Percentiles rank a stretch among this genome's conserved stretches.
phyloP scores from a whole-genome alignment of 768 basidiomycete species.

The Gyrodon lividus region DNA sequence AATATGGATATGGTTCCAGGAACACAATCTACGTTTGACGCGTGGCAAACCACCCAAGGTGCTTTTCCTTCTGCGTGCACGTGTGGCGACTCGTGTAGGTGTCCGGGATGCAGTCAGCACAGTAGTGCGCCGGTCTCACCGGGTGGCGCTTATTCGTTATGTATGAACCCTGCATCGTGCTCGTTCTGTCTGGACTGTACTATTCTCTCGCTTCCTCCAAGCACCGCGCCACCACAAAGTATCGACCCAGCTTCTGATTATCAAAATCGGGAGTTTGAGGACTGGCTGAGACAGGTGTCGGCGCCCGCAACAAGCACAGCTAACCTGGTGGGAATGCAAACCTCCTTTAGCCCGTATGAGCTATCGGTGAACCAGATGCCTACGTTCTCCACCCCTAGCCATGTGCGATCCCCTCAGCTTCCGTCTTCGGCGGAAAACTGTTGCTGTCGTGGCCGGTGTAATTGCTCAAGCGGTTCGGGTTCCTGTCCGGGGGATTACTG shows the following conservation, averaged over 20 bases:
- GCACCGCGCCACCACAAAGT: slow-evolving; percentile 42
- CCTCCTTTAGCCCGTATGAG: slow-evolving; percentile 32
- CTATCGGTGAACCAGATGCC: slow-evolving; percentile 20
- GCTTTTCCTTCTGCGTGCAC: slow-evolving; percentile 52
- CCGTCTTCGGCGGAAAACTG: slow-evolving; percentile 24
- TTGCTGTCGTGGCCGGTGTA: slow-evolving; percentile 35
- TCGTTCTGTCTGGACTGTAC: slow-evolving; percentile 63
- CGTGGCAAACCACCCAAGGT: slow-evolving; percentile 22
- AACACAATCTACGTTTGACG: slow-evolving; percentile 24
- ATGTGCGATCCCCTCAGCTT: slow-evolving; percentile 14
- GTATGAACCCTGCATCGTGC: slow-evolving; percentile 38
- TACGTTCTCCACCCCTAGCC: slow-evolving; percentile 10
- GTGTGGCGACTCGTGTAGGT: slow-evolving; percentile 63
- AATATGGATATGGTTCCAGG: slow-evolving; percentile 23
- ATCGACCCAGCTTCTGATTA: slow-evolving; percentile 42
- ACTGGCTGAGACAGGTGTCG: slow-evolving; percentile 59
- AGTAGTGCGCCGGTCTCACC: slow-evolving; percentile 37
- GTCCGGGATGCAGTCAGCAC: slow-evolving; percentile 64
- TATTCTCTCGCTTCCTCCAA: slow-evolving; percentile 48
- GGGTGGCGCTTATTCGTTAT: slow-evolving; percentile 38
- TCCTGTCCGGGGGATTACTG: slow-evolving; percentile 32
- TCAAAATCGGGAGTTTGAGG: slow-evolving; percentile 51
- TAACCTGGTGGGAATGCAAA: slow-evolving; percentile 17
- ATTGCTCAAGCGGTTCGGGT: slow-evolving; percentile 33
- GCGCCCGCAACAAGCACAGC: slow-evolving; percentile 13